Conservation (phyloP, 139 green algal genomes). For the Raphidocelis subcapitata region DNA sequence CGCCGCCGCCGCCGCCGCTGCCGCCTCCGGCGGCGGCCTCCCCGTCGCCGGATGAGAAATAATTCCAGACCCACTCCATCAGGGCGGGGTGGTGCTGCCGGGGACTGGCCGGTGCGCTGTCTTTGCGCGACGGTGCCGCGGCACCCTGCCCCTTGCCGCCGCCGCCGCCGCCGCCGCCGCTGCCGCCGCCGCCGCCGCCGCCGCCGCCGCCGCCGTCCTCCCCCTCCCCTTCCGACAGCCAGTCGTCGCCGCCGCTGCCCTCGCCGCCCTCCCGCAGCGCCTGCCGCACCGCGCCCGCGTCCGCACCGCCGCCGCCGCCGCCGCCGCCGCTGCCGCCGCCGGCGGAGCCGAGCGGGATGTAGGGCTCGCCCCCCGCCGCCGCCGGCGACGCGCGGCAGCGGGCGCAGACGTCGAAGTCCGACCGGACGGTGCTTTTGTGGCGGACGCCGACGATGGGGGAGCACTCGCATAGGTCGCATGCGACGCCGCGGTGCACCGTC, state of each 20-base stretch:
- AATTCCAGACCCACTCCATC: slow-evolving; percentile 10
- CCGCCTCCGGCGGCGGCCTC: neutral
- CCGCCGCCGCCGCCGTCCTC: neutral
- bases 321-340: neutral
- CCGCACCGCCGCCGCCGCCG: neutral
- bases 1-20: neutral
- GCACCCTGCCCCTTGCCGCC: neutral
- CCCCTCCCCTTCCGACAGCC: too few relatives aligned
- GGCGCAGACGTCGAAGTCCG: slow-evolving; percentile 19
- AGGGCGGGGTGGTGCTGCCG: neutral
- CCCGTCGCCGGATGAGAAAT: neutral
- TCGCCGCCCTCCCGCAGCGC: neutral
- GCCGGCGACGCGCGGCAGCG: slow-evolving; percentile 4
- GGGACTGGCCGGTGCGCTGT: neutral
- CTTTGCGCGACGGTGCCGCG: too few relatives aligned
- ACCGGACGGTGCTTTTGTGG: slow-evolving; percentile 11
- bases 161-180: neutral
- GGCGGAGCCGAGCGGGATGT: slow-evolving; percentile 2
- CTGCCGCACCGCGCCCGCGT: neutral
- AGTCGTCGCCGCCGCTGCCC: too few relatives aligned
- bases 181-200: neutral
- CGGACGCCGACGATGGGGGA: slow-evolving; percentile 39
- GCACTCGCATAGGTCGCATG: slow-evolving; percentile 39
- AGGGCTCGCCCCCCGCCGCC: slow-evolving; percentile 7
- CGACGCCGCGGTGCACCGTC: slow-evolving; percentile 32